A percentile compares a stretch with the other conserved stretches of the same genome.
Conservation (phyloP, 2,329 filamentous ascomycete genomes). For the Alternaria sp. region DNA sequence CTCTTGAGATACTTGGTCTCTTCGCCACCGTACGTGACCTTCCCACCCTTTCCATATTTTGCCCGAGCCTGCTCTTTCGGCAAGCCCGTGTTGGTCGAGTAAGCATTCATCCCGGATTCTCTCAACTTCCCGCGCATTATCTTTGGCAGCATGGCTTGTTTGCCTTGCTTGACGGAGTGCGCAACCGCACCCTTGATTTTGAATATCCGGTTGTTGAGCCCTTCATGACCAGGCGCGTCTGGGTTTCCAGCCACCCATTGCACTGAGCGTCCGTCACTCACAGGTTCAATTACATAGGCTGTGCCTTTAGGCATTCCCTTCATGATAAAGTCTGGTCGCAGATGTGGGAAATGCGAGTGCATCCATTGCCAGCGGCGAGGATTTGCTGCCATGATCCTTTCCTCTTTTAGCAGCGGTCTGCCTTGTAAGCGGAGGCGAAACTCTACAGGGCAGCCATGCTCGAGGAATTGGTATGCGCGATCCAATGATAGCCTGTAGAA, state of each 20-base stretch:
- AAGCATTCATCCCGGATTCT: conserved; percentile 4
- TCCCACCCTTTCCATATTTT: conserved; percentile 1
- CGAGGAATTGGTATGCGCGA: conserved; percentile 38
- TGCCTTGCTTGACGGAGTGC: conserved; percentile 15
- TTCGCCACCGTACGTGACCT: conserved; percentile 3
- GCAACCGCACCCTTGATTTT: conserved; percentile 25
- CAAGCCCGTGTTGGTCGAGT: conserved; percentile 16
- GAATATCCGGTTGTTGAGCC: conserved; percentile 19
- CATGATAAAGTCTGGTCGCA: conserved; percentile 44
- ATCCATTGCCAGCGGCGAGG: conserved; percentile 29
- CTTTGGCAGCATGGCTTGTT: conserved; percentile 22
- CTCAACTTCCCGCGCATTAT: conserved; percentile 12
- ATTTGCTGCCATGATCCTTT: conserved; percentile 3
- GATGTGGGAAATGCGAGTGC: conserved; percentile 39
- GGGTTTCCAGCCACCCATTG: conserved; percentile 35
- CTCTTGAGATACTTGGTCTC: conserved; percentile 10
- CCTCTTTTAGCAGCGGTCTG: conserved; percentile 6
- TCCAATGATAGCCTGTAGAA: conserved; percentile 26
- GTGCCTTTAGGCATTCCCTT: conserved; percentile 41
- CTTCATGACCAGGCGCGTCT: background rate
- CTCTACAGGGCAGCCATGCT: conserved; percentile 33
- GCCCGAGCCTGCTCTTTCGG: conserved; percentile 6
- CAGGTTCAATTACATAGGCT: conserved; percentile 28
- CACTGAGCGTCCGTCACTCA: conserved; percentile 31
- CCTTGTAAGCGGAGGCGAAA: conserved; percentile 24